Evolutionary conservation across 1,284 basidiomycete species (phyloP).

Genomic region (Cutaneotrichosporon dermatis): DNA sequence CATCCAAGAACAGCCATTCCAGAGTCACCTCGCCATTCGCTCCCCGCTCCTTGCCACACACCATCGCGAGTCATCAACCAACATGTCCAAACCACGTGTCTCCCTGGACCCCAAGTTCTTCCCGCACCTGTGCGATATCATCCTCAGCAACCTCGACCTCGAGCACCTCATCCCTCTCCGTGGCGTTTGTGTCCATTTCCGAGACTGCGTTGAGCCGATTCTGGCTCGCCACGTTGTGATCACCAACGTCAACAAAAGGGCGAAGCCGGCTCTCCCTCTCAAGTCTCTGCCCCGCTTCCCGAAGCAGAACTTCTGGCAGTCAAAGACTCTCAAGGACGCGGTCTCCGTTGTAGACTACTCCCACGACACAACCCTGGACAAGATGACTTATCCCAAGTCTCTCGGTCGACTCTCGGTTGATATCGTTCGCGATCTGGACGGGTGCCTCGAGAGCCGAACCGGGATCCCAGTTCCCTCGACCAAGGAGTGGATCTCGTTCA

Average conservation of each 20-base stretch:
- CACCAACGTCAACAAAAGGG: not conserved
- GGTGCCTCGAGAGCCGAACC: not conserved
- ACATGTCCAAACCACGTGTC: no score
- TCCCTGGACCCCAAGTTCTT: no score
- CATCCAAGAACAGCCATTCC: no score
- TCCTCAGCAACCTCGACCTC: no score
- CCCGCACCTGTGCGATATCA: no score
- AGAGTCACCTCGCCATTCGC: no score
- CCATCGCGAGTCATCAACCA: no score
- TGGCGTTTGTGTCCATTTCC: no score
- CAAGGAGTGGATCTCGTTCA: not conserved
- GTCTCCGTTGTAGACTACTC: not conserved
- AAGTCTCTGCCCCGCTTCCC: not conserved
- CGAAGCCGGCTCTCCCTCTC: not conserved
- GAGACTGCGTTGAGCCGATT: not conserved
- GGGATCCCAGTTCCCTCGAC: not conserved
- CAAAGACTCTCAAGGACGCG: not conserved
- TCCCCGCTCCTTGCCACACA: no score
- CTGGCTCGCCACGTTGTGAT: not conserved
- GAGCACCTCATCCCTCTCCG: no score
- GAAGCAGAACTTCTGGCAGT: not conserved
- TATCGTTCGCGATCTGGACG: not conserved
- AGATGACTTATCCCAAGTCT: not conserved
- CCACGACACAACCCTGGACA: not conserved
- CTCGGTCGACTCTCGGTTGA: not conserved